phyloP scores from a whole-genome alignment of 192 early-diverging fungal genomes.

The Coemansia sp. region DNA sequence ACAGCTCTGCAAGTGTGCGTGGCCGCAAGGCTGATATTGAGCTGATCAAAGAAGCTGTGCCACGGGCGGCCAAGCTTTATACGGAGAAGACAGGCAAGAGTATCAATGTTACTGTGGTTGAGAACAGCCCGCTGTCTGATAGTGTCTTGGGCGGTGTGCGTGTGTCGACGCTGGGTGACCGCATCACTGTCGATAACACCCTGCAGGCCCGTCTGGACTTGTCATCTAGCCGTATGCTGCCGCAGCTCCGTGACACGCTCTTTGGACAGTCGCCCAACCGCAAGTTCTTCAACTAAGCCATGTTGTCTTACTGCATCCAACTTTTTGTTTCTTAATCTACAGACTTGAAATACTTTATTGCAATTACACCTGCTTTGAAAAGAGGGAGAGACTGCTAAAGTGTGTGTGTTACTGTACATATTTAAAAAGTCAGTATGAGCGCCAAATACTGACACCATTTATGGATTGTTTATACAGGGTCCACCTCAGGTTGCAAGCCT shows the following conservation, averaged over 20 bases:
- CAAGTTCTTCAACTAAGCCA: conserved; percentile 73
- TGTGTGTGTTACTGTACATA: background rate
- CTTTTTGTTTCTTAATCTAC: background rate
- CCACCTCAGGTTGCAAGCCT: no score
- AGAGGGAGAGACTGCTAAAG: no score
- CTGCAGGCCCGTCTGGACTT: conserved; percentile 86
- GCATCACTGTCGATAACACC: conserved; percentile 87
- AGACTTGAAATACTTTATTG: background rate
- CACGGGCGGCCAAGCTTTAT: conserved; percentile 55
- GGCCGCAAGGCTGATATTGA: conserved; percentile 72
- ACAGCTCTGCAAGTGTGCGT: conserved; percentile 67
- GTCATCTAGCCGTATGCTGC: conserved; percentile 85
- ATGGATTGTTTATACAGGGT: no score
- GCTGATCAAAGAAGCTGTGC: conserved; percentile 61
- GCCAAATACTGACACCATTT: no score
- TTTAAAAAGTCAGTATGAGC: background rate
- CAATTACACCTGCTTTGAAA: no score
- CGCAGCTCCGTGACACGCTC: conserved; percentile 84
- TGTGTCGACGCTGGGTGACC: conserved; percentile 70
- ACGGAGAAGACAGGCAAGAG: conserved; percentile 57
- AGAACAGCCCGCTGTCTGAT: conserved; percentile 69
- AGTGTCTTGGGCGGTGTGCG: conserved; percentile 87
- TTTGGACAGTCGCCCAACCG: conserved; percentile 90
- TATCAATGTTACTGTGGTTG: conserved; percentile 38
- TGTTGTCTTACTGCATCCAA: background rate